These are phyloP conservation scores for Colletotrichum spaethianum DNA, from an alignment of 2,329 filamentous ascomycete genomes.

Conservation along the genomic window DNA sequence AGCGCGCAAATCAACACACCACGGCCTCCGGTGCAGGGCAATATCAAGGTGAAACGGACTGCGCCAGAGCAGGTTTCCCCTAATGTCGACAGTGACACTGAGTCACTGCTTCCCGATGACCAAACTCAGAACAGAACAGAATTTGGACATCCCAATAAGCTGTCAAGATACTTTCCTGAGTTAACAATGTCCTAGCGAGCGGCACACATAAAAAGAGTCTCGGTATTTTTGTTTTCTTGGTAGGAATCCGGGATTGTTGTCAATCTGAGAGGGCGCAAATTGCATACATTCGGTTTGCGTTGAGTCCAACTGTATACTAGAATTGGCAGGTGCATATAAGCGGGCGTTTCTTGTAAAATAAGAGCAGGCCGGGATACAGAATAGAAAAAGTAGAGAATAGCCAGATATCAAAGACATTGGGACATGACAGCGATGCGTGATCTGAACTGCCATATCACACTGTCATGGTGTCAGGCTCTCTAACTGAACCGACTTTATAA, in stretches of 20 bases:
- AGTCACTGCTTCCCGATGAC: conserved; percentile 34
- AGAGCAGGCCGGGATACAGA: too few species aligned
- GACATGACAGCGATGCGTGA: not conserved
- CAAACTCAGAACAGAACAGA: conserved; percentile 36
- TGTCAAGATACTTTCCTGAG: conserved; percentile 43
- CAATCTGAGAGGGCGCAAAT: not conserved
- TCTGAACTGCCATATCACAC: not conserved
- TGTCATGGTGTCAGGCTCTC: not conserved
- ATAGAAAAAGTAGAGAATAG: not conserved
- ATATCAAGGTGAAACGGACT: conserved; percentile 42
- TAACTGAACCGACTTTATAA: not conserved
- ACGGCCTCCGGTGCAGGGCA: conserved; percentile 37
- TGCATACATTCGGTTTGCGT: not conserved
- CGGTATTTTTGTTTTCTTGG: not conserved
- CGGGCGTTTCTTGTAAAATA: not conserved
- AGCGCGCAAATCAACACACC: conserved; percentile 32
- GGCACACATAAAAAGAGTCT: not conserved
- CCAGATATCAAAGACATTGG: not conserved
- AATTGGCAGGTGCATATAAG: not conserved
- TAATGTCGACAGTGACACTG: conserved; percentile 37
- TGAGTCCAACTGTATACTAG: not conserved
- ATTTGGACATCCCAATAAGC: conserved; percentile 43
- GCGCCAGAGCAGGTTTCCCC: conserved; percentile 32
- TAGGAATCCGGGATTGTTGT: not conserved
- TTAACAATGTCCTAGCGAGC: conserved; percentile 39